Percentiles rank a stretch among this genome's conserved stretches.
Evolutionary conservation across 495 filamentous ascomycete species (phyloP).

Genomic region (Podospora conica): DNA sequence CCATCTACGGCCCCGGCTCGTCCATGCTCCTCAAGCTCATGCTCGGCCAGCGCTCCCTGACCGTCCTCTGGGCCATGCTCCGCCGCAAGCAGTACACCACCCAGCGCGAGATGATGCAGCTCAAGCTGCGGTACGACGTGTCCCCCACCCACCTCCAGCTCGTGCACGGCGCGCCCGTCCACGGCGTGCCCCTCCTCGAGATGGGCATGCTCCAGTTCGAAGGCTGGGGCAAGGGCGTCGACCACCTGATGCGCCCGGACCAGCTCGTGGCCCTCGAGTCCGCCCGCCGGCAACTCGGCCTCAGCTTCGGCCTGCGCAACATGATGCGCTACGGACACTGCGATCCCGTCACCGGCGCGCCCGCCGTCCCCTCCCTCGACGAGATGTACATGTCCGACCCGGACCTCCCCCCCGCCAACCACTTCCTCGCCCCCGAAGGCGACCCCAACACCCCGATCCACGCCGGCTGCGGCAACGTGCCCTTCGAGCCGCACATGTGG

Average conservation of each 20-base stretch:
- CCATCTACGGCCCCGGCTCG: conserved; percentile 34
- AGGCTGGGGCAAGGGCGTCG: conserved; percentile 40
- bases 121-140: conserved; percentile 41
- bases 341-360: conserved; percentile 35
- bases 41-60: conserved; percentile 51
- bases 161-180: conserved; percentile 17
- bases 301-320: conserved; percentile 39
- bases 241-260: conserved; percentile 47
- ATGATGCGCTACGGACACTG: conserved; percentile 54
- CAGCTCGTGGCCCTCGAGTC: conserved; percentile 50
- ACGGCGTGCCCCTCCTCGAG: conserved; percentile 44
- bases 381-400: conserved; percentile 45
- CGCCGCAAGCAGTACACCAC: conserved; percentile 33
- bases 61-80: conserved; percentile 47
- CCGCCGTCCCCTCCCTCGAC: conserved; percentile 31
- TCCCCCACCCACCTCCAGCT: conserved; percentile 6
- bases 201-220: conserved; percentile 47
- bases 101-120: conserved; percentile 36
- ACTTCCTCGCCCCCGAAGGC: conserved; percentile 4
- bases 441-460: neutral
- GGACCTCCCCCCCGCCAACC: conserved; percentile 16
- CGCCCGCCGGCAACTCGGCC: conserved; percentile 37
- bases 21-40: conserved; percentile 46
- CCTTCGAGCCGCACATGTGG: conserved; percentile 28
- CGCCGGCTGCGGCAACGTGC: conserved; percentile 28